Evolutionary conservation across 2,329 filamentous ascomycete species (phyloP), one percentile per base, ranked within the genome.

Genomic region (Gremmenia infestans): DNA sequence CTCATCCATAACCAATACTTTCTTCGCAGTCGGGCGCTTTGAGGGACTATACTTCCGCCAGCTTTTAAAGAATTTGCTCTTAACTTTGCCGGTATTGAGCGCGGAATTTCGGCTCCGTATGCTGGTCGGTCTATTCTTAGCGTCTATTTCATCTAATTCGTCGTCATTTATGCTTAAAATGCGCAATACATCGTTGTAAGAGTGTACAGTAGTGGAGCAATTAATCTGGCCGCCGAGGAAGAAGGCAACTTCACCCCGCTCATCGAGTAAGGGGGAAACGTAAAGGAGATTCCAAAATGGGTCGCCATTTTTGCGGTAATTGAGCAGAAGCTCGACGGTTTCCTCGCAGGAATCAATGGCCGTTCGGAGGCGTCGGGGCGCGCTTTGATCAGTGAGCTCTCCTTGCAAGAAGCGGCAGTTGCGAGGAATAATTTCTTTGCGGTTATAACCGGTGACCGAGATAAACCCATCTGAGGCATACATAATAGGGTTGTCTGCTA

Each of bases 271-370:
- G 0, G 82, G 81, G 48, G 78, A 75, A 1, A 78, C 68, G 50
- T 79, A 82, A 0, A 84, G 69, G 8, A 85, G 65, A 50, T 83
- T 84, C 79, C 78, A 82, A 61, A 81, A 82, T 0, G 78, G 77
- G 22, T 75, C 72, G 7, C 78, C 79, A 48, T 76, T 76, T 54
- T 78, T 76, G 17, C 73, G 72, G 56, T 79, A 77, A 58, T 81
- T 81, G 7, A 81, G 70, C 2, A 82, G 59, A 2, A 82, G 67
- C 58, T 81, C 79, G 0, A 78, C 72, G 0, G 71, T 73, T 55
- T 79, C 78, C 51, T 78, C 71, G 0, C 71, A 69, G 2, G 67
- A 66, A 52, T 72, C 68, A 3, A 81, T 73, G 0, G 73, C 69
- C 0, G 72, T 65, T 37, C 72, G 72, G 14, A 82, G 67, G 3